phyloP scores from a whole-genome alignment of 805 yeast genomes.

The Candida michaelii region DNA sequence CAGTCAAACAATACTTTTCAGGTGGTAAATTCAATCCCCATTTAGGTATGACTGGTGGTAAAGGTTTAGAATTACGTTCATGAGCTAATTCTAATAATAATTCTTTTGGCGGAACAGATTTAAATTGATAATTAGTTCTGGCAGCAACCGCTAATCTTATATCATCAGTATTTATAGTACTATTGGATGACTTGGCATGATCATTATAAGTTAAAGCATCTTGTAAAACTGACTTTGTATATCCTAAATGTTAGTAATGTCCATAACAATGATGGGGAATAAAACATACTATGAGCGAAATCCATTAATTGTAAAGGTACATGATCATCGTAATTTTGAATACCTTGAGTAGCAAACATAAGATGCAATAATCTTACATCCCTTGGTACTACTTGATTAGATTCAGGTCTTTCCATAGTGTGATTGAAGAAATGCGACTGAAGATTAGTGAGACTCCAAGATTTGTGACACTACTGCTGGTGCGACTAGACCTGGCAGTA shows the following conservation, averaged over 20 bases:
- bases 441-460: too few species aligned
- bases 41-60: constrained; percentile 87
- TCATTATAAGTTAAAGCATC: constrained; percentile 91
- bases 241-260: constrained; percentile 27
- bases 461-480: too few species aligned
- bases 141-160: constrained; percentile 91
- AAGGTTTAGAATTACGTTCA: constrained; percentile 83
- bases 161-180: constrained; percentile 80
- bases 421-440: too few species aligned
- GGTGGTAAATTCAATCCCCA: constrained; percentile 96
- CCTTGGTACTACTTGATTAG: constrained; percentile 56
- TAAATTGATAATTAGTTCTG: constrained; percentile 92
- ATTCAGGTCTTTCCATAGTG: constrained; percentile 9
- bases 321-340: constrained; percentile 89
- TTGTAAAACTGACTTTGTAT: constrained; percentile 80
- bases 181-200: constrained; percentile 57
- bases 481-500: not conserved
- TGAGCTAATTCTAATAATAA: constrained; percentile 84
- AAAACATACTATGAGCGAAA: constrained; percentile 70
- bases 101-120: constrained; percentile 92
- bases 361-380: constrained; percentile 89
- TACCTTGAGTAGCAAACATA: constrained; percentile 90
- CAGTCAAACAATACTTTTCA: constrained; percentile 92
- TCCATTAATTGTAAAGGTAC: constrained; percentile 97
- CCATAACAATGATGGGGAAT: too few species aligned